These are phyloP conservation scores for Rehmannia glutinosa DNA, from an alignment of 257 asterid species.

Conservation along the genomic window DNA sequence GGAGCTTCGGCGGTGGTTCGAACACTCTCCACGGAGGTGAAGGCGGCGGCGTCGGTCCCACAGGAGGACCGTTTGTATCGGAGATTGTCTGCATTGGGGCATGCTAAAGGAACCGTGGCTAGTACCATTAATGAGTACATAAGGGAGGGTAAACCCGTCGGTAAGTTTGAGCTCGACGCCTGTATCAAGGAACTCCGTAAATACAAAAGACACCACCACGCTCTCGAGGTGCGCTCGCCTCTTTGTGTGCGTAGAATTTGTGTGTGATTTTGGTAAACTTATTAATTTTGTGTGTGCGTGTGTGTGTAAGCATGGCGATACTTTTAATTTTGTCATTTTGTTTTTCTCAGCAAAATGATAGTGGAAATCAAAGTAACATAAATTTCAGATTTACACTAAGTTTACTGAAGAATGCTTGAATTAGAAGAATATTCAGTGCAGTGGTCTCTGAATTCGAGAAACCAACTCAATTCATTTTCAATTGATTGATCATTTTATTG, in stretches of 20 bases:
- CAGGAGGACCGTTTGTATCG: constrained; percentile 39
- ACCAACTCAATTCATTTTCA: neutral
- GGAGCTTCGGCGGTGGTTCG: constrained; percentile 25
- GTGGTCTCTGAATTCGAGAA: neutral
- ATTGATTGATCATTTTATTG: neutral
- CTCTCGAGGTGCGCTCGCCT: constrained; percentile 59
- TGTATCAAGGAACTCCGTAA: constrained; percentile 65
- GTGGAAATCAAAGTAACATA: neutral
- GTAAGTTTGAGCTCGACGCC: constrained; percentile 36
- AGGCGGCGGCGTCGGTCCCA: constrained; percentile 11
- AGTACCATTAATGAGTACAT: constrained; percentile 50
- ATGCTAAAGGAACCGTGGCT: constrained; percentile 38
- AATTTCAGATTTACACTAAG: neutral
- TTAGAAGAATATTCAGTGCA: neutral
- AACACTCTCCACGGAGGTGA: constrained; percentile 29
- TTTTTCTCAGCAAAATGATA: neutral
- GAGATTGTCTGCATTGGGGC: constrained; percentile 63
- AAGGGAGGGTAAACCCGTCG: constrained; percentile 46
- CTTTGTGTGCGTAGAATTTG: neutral
- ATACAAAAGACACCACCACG: constrained; percentile 44
- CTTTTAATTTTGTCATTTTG: neutral
- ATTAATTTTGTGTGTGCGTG: neutral
- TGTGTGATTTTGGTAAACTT: neutral
- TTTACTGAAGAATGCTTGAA: neutral
- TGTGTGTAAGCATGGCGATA: neutral